phyloP scores from a whole-genome alignment of 305 asterid genomes.

The Solanum hybrid region DNA sequence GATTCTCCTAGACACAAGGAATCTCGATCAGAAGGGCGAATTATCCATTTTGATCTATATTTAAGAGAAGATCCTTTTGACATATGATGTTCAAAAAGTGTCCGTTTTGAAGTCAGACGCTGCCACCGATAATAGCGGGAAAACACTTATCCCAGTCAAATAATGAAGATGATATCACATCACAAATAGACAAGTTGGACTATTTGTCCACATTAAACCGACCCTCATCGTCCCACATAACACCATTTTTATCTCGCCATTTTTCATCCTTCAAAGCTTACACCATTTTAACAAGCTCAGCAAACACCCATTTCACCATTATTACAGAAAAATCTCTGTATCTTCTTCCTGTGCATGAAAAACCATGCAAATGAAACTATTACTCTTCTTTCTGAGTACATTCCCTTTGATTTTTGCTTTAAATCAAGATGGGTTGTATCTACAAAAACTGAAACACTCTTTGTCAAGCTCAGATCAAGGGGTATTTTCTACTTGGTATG shows the following conservation, averaged over 20 bases:
- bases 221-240: not conserved
- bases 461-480: constrained; percentile 34
- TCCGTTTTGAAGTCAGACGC: not conserved
- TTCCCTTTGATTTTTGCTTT: constrained; percentile 21
- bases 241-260: not conserved
- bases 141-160: not conserved
- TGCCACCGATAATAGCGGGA: not conserved
- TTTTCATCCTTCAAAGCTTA: not conserved
- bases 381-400: constrained; percentile 11
- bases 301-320: not conserved
- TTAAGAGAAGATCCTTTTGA: too few relatives aligned
- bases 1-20: not conserved
- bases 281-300: not conserved
- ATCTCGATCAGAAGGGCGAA: not conserved
- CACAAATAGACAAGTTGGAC: not conserved
- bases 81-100: not conserved
- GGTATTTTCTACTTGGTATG: constrained; percentile 44
- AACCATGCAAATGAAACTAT: constrained; percentile 19
- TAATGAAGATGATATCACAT: not conserved
- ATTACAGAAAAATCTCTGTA: not conserved
- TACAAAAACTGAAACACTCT: constrained; percentile 35
- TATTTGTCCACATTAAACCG: not conserved
- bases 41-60: not conserved
- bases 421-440: constrained; percentile 40
- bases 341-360: not conserved